Evolutionary conservation across 2,329 filamentous ascomycete genomes (phyloP), one percentile per base, ranked within the genome.

Genomic region (Aspergillus sp.): DNA sequence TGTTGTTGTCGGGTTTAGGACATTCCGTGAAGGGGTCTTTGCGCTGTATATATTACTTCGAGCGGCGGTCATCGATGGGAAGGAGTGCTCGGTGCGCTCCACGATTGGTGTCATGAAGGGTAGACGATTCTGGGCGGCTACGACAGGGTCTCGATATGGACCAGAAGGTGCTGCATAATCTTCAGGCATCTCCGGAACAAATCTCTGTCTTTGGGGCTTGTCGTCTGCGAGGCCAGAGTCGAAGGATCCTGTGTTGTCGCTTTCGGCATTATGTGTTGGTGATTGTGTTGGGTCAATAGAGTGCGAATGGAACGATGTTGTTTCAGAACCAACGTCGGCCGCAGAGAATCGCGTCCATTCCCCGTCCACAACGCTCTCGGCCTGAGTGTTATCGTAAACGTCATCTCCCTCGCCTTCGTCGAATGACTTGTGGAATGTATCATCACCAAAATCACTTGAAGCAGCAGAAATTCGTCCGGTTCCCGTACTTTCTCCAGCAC

Each of bases 31-130:
- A 15, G 92, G 92, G 4, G 91, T 96, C 76, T 95, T 96, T 49
- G 86, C 82, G 53, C 82, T 82, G 67, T 72, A 86, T 79, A 73
- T 83, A 83, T 63, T 83, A 82, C 72, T 84, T 83, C 65, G 79
- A 80, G 55, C 80, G 70, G 63, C 81, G 76, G 52, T 85, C 82
- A 27, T 86, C 4, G 84, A 83, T 43, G 88, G 76, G 37, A 98
- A 77, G 0, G 93, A 97, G 11, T 88, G 90, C 75, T 99, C 95
- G 0, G 95, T 99, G 67, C 91, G 88, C 74, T 99, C 95, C 1
- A 95, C 93, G 64, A 99, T 99, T 1, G 95, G 95, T 0, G 95
- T 99, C 95, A 99, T 98, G 73, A 98, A 99, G 3, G 93, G 95
- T 9, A 98, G 81, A 55, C 93, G 88, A 75, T 93, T 96, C 69